These are phyloP conservation scores for Hypoxylon subgilvum DNA, from an alignment of 495 filamentous ascomycete species.

Conservation along the genomic window DNA sequence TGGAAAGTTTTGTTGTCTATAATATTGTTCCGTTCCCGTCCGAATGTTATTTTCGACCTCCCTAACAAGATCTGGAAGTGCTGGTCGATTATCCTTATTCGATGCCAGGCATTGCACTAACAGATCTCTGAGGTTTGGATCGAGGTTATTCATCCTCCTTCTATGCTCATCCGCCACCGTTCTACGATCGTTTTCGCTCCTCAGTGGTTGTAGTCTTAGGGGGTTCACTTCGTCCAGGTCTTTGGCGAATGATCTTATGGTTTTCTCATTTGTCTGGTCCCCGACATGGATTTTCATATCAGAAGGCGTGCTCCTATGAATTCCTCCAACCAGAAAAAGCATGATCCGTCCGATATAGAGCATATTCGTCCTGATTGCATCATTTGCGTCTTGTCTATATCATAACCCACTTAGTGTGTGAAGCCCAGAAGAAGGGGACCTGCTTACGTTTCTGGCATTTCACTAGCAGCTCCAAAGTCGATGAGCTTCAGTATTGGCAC, in stretches of 20 bases:
- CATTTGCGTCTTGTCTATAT: too few species aligned
- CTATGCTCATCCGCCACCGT: too few species aligned
- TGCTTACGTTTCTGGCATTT: conserved; percentile 5
- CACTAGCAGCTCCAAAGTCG: conserved; percentile 27
- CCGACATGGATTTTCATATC: too few species aligned
- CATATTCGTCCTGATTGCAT: conserved; percentile 14
- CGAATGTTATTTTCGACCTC: conserved; percentile 26
- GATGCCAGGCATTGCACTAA: conserved; percentile 16
- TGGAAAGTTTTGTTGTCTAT: conserved; percentile 21
- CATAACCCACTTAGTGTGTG: too few species aligned
- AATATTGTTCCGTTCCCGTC: conserved; percentile 1
- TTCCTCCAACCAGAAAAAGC: conserved; percentile 25
- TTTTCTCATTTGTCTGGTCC: too few species aligned
- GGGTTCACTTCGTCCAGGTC: conserved; percentile 27
- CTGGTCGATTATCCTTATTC: conserved; percentile 5
- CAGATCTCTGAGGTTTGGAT: conserved; percentile 28
- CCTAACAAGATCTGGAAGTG: conserved; percentile 13
- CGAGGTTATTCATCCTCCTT: conserved; percentile 20
- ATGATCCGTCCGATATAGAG: conserved; percentile 11
- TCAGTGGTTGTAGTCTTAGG: too few species aligned
- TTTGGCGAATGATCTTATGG: conserved; percentile 19
- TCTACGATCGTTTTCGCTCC: not conserved
- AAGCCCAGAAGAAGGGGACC: too few species aligned
- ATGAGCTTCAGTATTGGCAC: conserved; percentile 27
- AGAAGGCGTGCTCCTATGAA: not conserved